Percentiles rank a stretch among this genome's conserved stretches.
These are phyloP conservation scores for Lentinula detonsa DNA, from an alignment of 768 basidiomycete species.

Conservation along the genomic window DNA sequence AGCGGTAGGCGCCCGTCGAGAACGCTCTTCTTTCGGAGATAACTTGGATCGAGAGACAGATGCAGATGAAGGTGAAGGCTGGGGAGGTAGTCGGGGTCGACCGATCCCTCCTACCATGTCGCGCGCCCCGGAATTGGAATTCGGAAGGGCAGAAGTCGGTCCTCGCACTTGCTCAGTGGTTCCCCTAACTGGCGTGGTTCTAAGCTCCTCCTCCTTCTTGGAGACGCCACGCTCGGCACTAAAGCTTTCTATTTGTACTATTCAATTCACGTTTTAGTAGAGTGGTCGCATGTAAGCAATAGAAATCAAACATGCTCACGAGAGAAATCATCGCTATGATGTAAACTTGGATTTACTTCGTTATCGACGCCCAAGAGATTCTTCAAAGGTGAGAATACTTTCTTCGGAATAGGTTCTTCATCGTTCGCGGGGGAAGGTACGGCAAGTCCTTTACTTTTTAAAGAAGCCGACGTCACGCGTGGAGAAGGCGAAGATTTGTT, in stretches of 20 bases:
- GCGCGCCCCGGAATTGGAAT: conserved; percentile 4
- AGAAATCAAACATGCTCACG: conserved; percentile 14
- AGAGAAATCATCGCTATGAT: conserved; percentile 17
- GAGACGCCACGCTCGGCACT: neutral
- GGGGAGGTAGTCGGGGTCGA: neutral
- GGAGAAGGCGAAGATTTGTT: neutral
- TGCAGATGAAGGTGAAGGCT: neutral
- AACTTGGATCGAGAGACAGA: neutral
- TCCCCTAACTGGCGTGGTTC: neutral
- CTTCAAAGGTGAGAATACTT: conserved; percentile 31
- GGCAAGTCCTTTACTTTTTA: neutral
- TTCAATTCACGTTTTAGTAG: neutral
- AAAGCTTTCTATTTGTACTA: conserved; percentile 20
- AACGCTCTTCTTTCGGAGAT: neutral
- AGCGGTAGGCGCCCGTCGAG: conserved; percentile 23
- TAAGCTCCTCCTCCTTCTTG: neutral
- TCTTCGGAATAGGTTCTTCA: conserved; percentile 15
- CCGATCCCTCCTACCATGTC: neutral
- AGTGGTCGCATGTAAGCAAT: too few species aligned
- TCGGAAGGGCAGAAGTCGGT: conserved; percentile 1
- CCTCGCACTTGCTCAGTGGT: neutral
- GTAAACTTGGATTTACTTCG: neutral
- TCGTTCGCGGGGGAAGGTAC: neutral
- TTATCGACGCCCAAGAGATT: conserved; percentile 32
- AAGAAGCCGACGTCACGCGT: neutral